phyloP scores from a whole-genome alignment of 2,329 filamentous ascomycete genomes.

The Blastomyces emzantsi region DNA sequence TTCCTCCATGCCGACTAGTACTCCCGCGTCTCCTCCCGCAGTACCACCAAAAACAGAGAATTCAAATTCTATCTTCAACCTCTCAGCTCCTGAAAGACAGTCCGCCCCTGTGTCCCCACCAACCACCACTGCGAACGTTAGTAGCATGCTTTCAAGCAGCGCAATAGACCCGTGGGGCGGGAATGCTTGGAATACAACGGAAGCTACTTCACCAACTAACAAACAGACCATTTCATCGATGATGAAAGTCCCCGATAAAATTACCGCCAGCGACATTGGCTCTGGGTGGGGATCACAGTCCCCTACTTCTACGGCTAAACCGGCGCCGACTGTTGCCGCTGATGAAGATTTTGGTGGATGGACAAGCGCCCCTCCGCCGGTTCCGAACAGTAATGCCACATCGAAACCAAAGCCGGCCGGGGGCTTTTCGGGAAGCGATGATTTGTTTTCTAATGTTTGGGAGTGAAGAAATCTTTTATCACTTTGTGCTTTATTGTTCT shows the following conservation, averaged over 20 bases:
- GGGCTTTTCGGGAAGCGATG: slow-evolving; percentile 57
- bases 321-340: slow-evolving; percentile 60
- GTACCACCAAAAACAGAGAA: slow-evolving; percentile 33
- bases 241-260: slow-evolving; percentile 37
- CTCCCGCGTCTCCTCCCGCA: slow-evolving; percentile 34
- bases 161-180: slow-evolving; percentile 71
- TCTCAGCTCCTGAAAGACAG: slow-evolving; percentile 45
- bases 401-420: slow-evolving; percentile 34
- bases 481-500: not conserved
- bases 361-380: slow-evolving; percentile 56
- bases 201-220: slow-evolving; percentile 45
- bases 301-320: slow-evolving; percentile 31
- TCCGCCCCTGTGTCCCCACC: slow-evolving; percentile 24
- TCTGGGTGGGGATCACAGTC: slow-evolving; percentile 52
- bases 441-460: slow-evolving; percentile 96
- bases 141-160: slow-evolving; percentile 27
- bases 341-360: slow-evolving; percentile 97
- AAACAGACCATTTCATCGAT: slow-evolving; percentile 27
- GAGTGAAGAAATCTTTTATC: slow-evolving; percentile 43
- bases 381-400: slow-evolving; percentile 44
- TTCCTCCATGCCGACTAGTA: slow-evolving; percentile 37
- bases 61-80: slow-evolving; percentile 69
- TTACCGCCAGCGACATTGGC: slow-evolving; percentile 53
- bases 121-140: slow-evolving; percentile 38
- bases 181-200: slow-evolving; percentile 69